Evolutionary conservation across 129 eudicot genomes (phyloP).

Genomic region (Deinandra increscens): DNA sequence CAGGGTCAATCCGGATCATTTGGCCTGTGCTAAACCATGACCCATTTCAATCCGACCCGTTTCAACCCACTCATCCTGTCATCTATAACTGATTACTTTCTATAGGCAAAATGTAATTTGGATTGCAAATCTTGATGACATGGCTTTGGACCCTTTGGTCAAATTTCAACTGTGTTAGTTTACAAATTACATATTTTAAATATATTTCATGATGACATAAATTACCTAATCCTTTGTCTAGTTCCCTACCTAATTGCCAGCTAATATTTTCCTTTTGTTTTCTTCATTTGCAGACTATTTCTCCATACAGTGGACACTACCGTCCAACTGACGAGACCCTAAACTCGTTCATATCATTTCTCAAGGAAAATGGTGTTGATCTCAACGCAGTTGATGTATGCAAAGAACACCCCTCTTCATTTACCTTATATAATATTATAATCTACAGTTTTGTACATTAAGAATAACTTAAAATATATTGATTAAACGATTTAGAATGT

Average conservation of each 20-base stretch:
- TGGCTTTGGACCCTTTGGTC: not conserved
- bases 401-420: not conserved
- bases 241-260: constrained; percentile 12
- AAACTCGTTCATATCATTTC: constrained; percentile 58
- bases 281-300: constrained; percentile 55
- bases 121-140: not conserved
- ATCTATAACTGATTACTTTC: too few relatives aligned
- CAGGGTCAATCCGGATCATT: not conserved
- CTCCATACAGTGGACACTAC: constrained; percentile 98
- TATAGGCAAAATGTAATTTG: not conserved
- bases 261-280: constrained; percentile 4
- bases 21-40: not conserved
- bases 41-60: not conserved
- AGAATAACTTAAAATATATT: not conserved
- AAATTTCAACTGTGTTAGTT: not conserved
- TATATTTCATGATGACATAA: constrained; percentile 2
- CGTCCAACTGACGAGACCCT: constrained; percentile 87
- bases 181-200: not conserved
- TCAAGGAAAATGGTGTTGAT: constrained; percentile 71
- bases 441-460: not conserved
- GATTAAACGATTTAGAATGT: not conserved
- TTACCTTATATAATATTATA: not conserved
- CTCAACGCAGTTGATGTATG: constrained; percentile 66
- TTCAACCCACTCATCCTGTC: not conserved
- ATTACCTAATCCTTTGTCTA: constrained; percentile 31